Conservation (phyloP, 2,329 filamentous ascomycete genomes). For the Xylaria arbuscula region DNA sequence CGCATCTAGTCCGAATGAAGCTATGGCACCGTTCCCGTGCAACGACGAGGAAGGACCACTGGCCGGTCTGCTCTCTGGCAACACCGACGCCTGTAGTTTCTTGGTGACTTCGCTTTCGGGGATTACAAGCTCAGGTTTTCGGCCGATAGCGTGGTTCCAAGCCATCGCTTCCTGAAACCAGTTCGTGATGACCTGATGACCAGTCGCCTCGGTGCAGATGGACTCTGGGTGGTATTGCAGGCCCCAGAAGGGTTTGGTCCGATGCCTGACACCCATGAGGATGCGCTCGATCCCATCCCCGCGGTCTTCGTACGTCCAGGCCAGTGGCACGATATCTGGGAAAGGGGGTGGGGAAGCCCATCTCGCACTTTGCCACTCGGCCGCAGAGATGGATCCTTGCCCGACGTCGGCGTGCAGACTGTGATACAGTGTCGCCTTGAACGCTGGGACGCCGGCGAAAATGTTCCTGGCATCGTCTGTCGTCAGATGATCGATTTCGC, state of each 20-base stretch:
- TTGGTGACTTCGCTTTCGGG: neutral
- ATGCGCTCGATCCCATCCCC: constrained; percentile 61
- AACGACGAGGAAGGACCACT: constrained; percentile 39
- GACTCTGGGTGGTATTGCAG: constrained; percentile 94
- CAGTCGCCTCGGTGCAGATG: constrained; percentile 78
- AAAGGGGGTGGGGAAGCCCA: constrained; percentile 54
- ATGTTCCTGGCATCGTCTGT: constrained; percentile 63
- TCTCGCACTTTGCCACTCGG: constrained; percentile 53
- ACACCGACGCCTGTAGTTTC: constrained; percentile 21
- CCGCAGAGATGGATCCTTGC: constrained; percentile 54
- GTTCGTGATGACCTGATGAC: constrained; percentile 72
- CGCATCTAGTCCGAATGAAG: constrained; percentile 47
- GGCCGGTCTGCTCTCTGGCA: constrained; percentile 9
- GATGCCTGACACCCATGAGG: constrained; percentile 82
- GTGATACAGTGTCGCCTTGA: constrained; percentile 83
- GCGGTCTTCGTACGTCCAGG: constrained; percentile 67
- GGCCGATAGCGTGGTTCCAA: constrained; percentile 60
- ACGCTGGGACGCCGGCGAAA: constrained; percentile 68
- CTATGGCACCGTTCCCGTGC: constrained; percentile 43
- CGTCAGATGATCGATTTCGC: constrained; percentile 68
- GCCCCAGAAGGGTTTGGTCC: constrained; percentile 79
- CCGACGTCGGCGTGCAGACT: constrained; percentile 68
- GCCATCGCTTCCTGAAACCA: constrained; percentile 76
- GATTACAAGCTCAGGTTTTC: constrained; percentile 31
- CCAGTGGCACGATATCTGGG: constrained; percentile 65